Base-by-base conservation (phyloP, 2,329 filamentous ascomycete genomes). In the Pseudogymnoascus destructans region DNA sequence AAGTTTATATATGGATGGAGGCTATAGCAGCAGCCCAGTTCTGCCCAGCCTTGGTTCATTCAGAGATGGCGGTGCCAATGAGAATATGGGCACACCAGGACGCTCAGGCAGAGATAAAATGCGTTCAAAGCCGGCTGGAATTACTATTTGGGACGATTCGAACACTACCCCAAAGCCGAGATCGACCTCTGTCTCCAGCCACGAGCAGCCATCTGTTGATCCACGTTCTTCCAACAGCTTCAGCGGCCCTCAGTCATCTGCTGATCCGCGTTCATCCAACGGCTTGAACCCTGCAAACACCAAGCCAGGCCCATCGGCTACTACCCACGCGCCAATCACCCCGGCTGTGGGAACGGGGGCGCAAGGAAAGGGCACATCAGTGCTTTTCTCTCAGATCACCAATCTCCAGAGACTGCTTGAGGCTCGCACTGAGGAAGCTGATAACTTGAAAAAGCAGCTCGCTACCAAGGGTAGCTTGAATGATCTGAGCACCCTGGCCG, bases 331-430 rank as follows among this genome's bases (percentile, higher is more conserved):
- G 10, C 23, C 42, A n/a, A 11, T 4, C 3, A 27, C 21, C 4
- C 42, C 42, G 4, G 42, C n/a, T 49, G 23, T 49, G n/a, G 42
- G 42, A 17, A 27, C 42, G 8, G 23, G 42, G 6, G 8, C 11
- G 0, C 52, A 55, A 35, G 27, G 30, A 33, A 33, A 25, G 5
- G 17, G 27, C 8, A 70, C 69, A 49, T 66, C 69, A 5, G 58
- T 70, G 3, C 68, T 81, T 3, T 74, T 80, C 63, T 67, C 69
- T 0, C 78, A 79, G 62, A 75, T 81, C 11, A 72, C 74, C 13
- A 72, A 63, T 19, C 71, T 84, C 6, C 76, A 78, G 62, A 70
- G 68, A 2, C 74, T 76, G 40, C 65, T 83, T 1, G 71, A 73
- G 5, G 61, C 63, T 7, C 75, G 74, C 57, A 71, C 66, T 0